phyloP scores from a whole-genome alignment of 345 rosid species.

The Carallia pectinifolia region DNA sequence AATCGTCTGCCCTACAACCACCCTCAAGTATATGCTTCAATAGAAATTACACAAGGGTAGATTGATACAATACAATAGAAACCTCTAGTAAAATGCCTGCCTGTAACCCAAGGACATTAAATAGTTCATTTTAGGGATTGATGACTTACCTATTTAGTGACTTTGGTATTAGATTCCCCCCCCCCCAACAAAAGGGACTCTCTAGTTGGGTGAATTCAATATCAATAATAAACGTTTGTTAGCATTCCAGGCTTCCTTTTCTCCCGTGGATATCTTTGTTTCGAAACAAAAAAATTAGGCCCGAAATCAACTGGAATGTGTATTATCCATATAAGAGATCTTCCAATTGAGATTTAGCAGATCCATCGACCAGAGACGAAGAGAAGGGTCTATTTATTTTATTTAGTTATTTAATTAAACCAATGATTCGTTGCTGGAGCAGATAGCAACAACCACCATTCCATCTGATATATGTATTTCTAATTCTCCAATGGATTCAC shows the following conservation, averaged over 20 bases:
- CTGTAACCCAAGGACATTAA: background rate
- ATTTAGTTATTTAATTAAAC: too few species aligned
- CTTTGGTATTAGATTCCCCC: background rate
- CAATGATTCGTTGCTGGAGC: too few species aligned
- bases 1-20: background rate
- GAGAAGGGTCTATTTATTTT: too few species aligned
- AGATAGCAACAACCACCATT: too few species aligned
- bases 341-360: too few species aligned
- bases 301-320: too few species aligned
- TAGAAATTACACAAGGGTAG: background rate
- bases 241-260: background rate
- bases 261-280: too few species aligned
- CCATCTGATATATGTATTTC: too few species aligned
- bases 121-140: background rate
- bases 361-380: too few species aligned
- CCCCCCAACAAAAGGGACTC: background rate
- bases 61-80: background rate
- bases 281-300: too few species aligned
- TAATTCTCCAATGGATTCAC: too few species aligned
- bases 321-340: too few species aligned
- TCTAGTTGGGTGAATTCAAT: background rate
- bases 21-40: background rate
- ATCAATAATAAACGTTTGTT: background rate
- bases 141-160: background rate
- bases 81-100: background rate